Percentiles rank a stretch among this genome's conserved stretches.
These are phyloP conservation scores for Pythium oligandrum DNA, from an alignment of 352 stramenopile genomes.

Conservation along the genomic window DNA sequence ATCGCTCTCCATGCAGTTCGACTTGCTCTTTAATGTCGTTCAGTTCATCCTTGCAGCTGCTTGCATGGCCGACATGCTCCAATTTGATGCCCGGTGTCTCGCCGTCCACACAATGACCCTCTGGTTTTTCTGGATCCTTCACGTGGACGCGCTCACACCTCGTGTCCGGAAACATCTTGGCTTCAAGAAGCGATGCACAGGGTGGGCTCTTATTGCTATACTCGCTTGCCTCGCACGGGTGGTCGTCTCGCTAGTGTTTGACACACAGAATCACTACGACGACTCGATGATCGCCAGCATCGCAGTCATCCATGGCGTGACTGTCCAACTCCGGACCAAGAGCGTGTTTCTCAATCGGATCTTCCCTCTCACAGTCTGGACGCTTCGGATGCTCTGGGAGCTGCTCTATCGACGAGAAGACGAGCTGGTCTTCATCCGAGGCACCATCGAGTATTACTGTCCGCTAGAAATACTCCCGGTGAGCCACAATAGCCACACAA, in stretches of 20 bases:
- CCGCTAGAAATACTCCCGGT: slow-evolving; percentile 7
- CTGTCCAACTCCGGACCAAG: slow-evolving; percentile 3
- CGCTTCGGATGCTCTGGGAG: slow-evolving; percentile 11
- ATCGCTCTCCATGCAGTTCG: too few relatives aligned
- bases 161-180: neutral
- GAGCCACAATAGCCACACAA: too few relatives aligned
- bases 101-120: neutral
- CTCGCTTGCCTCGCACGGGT: slow-evolving; percentile 1
- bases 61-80: neutral
- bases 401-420: slow-evolving; percentile 4
- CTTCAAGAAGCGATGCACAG: slow-evolving; percentile 1
- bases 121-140: slow-evolving; percentile 5
- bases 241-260: slow-evolving; percentile 2
- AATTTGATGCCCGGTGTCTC: slow-evolving; percentile 5
- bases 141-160: slow-evolving; percentile 9
- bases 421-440: slow-evolving; percentile 10
- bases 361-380: slow-evolving; percentile 8
- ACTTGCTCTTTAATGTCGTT: too few relatives aligned
- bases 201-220: neutral
- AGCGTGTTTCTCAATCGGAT: slow-evolving; percentile 12
- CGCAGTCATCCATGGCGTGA: neutral
- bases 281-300: slow-evolving; percentile 4
- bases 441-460: slow-evolving; percentile 13
- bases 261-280: slow-evolving; percentile 6
- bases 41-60: neutral